Percentiles rank a stretch among this genome's conserved stretches.
phyloP scores from a whole-genome alignment of 2,329 filamentous ascomycete genomes.

The Apiospora sp. region DNA sequence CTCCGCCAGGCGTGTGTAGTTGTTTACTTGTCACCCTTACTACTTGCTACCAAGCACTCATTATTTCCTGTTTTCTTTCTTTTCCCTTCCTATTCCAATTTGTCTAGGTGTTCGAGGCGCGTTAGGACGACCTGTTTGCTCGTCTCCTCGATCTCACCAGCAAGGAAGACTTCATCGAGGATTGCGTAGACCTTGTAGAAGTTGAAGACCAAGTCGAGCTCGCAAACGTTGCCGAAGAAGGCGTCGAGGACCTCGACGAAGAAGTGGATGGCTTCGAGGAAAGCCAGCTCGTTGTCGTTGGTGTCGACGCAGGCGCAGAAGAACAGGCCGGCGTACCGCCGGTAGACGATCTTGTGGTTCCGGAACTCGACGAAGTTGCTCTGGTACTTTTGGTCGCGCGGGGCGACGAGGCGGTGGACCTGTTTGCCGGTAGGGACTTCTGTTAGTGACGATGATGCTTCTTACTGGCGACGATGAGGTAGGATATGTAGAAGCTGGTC shows the following conservation, averaged over 20 bases:
- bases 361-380: conserved; percentile 99
- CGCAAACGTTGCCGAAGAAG: conserved; percentile 99
- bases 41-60: neutral
- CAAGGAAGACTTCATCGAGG: conserved; percentile 96
- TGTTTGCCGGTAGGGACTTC: conserved; percentile 44
- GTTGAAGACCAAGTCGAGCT: conserved; percentile 89
- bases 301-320: conserved; percentile 99
- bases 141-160: conserved; percentile 98
- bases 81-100: conserved; percentile 76
- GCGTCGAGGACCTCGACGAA: conserved; percentile 98
- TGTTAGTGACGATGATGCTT: neutral
- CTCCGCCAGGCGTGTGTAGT: neutral
- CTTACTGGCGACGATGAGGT: neutral
- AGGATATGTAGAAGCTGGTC: neutral
- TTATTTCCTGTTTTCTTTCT: neutral
- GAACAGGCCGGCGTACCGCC: conserved; percentile 96
- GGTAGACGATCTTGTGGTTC: conserved; percentile 96
- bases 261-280: conserved; percentile 97
- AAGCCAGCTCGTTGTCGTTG: conserved; percentile 97
- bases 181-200: conserved; percentile 95
- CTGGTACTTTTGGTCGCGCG: conserved; percentile 98
- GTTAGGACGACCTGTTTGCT: conserved; percentile 98
- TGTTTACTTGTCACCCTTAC: neutral
- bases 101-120: conserved; percentile 92
- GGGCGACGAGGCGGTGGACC: conserved; percentile 97